These are phyloP conservation scores for Penicillium nordicum DNA, from an alignment of 2,329 filamentous ascomycete species.

Conservation along the genomic window DNA sequence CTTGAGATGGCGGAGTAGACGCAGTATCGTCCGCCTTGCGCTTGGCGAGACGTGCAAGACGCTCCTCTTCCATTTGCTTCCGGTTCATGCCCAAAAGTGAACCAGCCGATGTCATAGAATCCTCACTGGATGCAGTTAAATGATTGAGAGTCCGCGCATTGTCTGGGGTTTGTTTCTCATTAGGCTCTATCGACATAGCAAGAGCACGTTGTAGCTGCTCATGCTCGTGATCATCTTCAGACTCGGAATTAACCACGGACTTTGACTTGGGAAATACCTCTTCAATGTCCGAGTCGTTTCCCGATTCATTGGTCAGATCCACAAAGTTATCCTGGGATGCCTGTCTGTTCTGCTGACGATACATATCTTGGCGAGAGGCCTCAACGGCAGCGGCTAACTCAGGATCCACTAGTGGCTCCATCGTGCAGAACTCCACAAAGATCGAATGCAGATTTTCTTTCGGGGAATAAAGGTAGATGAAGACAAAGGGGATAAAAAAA, in stretches of 20 bases:
- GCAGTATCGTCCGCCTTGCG: conserved; percentile 48
- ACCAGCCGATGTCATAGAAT: background rate
- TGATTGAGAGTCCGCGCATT: background rate
- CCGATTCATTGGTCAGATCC: conserved; percentile 35
- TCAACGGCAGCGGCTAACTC: conserved; percentile 23
- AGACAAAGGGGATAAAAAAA: background rate
- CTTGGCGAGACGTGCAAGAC: conserved; percentile 65
- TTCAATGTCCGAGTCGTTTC: conserved; percentile 25
- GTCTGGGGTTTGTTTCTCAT: background rate
- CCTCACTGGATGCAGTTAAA: background rate
- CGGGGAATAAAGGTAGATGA: background rate
- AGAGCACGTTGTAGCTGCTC: conserved; percentile 39
- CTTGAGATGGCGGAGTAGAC: conserved; percentile 31
- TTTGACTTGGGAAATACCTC: conserved; percentile 28
- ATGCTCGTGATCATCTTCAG: conserved; percentile 26
- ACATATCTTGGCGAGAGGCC: conserved; percentile 21
- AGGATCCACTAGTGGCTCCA: conserved; percentile 13
- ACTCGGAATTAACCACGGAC: conserved; percentile 27
- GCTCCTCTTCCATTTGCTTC: conserved; percentile 80
- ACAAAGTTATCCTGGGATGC: conserved; percentile 20
- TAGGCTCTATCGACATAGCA: conserved; percentile 31
- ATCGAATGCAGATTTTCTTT: background rate
- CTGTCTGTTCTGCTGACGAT: background rate
- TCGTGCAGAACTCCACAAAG: background rate
- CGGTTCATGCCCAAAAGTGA: conserved; percentile 62